Evolutionary conservation across 306 rosid genomes (phyloP).

Genomic region (Gleditsia sinensis): DNA sequence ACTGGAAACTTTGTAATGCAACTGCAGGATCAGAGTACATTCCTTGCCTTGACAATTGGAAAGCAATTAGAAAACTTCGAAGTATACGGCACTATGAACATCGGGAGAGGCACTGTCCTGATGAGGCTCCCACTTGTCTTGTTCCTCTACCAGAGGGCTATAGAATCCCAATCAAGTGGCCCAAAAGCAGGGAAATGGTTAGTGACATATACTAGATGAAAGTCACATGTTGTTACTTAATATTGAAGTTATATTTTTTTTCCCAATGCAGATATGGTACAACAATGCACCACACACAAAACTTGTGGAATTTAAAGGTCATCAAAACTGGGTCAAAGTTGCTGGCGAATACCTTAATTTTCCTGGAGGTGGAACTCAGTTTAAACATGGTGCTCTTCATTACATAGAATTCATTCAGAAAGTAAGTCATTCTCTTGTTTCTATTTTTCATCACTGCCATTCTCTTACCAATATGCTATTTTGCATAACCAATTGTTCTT

Average conservation of each 20-base stretch:
- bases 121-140: constrained; percentile 69
- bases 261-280: constrained; percentile 77
- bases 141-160: constrained; percentile 80
- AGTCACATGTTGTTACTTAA: constrained; percentile 20
- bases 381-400: constrained; percentile 81
- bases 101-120: constrained; percentile 89
- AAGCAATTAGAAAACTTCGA: constrained; percentile 59
- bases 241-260: constrained; percentile 35
- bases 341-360: constrained; percentile 74
- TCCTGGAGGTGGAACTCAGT: constrained; percentile 97
- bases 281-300: constrained; percentile 71
- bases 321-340: constrained; percentile 94
- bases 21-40: constrained; percentile 85
- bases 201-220: not conserved
- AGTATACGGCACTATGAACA: constrained; percentile 70
- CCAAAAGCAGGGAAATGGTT: constrained; percentile 85
- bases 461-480: constrained; percentile 12
- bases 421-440: constrained; percentile 47
- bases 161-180: constrained; percentile 71
- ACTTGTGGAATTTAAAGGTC: constrained; percentile 80
- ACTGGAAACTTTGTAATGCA: constrained; percentile 72
- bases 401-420: constrained; percentile 83
- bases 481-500: constrained; percentile 12
- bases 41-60: constrained; percentile 83
- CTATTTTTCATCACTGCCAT: constrained; percentile 15